These are phyloP conservation scores for Telfairia occidentalis DNA, from an alignment of 331 rosid genomes.

Conservation along the genomic window DNA sequence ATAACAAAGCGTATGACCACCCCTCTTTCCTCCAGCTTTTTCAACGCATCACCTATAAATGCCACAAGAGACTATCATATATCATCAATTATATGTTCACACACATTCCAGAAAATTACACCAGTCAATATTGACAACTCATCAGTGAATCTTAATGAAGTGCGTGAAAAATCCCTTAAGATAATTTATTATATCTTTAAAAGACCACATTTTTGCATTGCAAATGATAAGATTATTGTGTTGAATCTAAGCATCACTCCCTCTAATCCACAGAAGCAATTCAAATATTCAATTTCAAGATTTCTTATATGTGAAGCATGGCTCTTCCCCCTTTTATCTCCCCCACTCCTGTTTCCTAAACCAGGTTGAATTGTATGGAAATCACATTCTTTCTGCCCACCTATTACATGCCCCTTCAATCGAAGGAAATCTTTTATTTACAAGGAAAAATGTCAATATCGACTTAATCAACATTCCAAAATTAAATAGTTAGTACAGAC, in stretches of 20 bases:
- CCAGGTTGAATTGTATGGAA: background rate
- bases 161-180: too few relatives aligned
- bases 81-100: background rate
- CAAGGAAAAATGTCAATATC: background rate
- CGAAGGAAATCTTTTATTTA: background rate
- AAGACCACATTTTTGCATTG: background rate
- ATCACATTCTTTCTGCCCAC: background rate
- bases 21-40: conserved; percentile 92
- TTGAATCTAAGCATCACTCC: background rate
- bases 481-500: background rate
- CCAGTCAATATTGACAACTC: background rate
- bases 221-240: background rate
- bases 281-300: background rate
- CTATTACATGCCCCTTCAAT: background rate
- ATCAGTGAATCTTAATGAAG: too few relatives aligned
- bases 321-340: background rate
- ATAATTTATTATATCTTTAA: background rate
- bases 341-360: background rate
- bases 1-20: conserved; percentile 77
- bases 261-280: background rate
- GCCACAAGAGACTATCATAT: conserved; percentile 3
- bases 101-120: background rate
- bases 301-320: background rate
- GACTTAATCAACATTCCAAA: background rate
- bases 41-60: conserved; percentile 72